These are phyloP conservation scores for Colletotrichum theobromicola DNA, from an alignment of 2,329 filamentous ascomycete genomes.

Conservation along the genomic window DNA sequence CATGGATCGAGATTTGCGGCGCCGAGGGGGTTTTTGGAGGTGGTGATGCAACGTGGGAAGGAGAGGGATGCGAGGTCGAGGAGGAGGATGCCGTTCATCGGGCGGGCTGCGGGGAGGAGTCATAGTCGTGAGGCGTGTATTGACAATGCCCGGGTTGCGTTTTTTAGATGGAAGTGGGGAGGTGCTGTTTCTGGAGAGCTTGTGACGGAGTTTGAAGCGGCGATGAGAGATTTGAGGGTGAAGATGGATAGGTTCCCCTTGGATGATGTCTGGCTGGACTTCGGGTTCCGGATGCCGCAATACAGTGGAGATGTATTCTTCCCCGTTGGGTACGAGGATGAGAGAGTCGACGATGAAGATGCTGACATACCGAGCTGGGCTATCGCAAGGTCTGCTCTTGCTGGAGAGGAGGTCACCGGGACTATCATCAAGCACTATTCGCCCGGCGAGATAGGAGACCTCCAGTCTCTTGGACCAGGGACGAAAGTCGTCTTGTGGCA, in stretches of 20 bases:
- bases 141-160: neutral
- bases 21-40: neutral
- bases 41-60: neutral
- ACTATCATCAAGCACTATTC: neutral
- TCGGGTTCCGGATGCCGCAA: neutral
- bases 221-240: neutral
- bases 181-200: neutral
- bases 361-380: neutral
- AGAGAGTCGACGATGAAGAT: neutral
- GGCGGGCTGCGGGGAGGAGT: neutral
- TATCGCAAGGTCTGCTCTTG: neutral
- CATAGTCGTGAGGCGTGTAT: neutral
- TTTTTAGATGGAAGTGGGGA: neutral
- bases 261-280: neutral
- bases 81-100: neutral
- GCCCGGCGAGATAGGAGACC: neutral
- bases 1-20: neutral
- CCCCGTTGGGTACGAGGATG: neutral
- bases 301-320: neutral
- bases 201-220: neutral
- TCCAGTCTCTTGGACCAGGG: neutral
- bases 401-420: neutral
- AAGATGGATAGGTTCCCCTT: neutral
- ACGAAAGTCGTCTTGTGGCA: neutral
- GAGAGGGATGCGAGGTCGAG: neutral